These are phyloP conservation scores for Sporothrix protearum DNA, from an alignment of 2,329 filamentous ascomycete species.

Conservation along the genomic window DNA sequence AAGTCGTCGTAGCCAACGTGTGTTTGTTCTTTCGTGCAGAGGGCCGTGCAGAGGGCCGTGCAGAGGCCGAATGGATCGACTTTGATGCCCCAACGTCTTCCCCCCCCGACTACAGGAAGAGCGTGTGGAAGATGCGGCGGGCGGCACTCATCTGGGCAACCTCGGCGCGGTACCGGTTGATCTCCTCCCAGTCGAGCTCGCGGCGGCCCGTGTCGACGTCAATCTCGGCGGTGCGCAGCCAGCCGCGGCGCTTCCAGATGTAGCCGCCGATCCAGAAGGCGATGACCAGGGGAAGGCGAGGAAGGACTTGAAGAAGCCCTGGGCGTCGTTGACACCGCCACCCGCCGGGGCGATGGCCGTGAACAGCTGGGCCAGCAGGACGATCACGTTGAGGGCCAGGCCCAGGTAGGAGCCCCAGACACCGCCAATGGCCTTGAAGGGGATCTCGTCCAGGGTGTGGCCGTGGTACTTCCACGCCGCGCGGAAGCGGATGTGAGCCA, in stretches of 20 bases:
- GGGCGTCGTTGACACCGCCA: constrained; percentile 36
- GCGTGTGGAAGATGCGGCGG: constrained; percentile 24
- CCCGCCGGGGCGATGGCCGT: constrained; percentile 39
- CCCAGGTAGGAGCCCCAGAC: constrained; percentile 63
- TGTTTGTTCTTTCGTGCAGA: no score
- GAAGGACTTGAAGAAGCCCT: constrained; percentile 53
- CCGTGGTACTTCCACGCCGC: constrained; percentile 59
- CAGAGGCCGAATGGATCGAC: not conserved
- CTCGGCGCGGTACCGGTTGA: constrained; percentile 24
- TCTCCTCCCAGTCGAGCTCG: constrained; percentile 57
- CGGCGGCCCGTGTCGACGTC: constrained; percentile 64
- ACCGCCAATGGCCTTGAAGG: constrained; percentile 60
- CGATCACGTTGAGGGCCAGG: constrained; percentile 53
- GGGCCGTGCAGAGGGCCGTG: no score
- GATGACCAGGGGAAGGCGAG: constrained; percentile 53
- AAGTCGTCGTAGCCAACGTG: no score
- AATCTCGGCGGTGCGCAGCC: constrained; percentile 56
- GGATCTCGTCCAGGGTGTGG: constrained; percentile 63
- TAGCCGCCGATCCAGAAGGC: constrained; percentile 55
- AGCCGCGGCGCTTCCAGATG: constrained; percentile 60
- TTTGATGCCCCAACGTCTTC: not conserved
- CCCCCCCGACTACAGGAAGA: constrained; percentile 22
- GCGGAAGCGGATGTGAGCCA: constrained; percentile 67
- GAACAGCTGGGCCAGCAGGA: constrained; percentile 54
- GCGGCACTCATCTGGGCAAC: constrained; percentile 26